Percentiles rank a stretch among this genome's conserved stretches.
These are phyloP conservation scores for Beauveria sp. DNA, from an alignment of 2,329 filamentous ascomycete genomes.

Conservation along the genomic window DNA sequence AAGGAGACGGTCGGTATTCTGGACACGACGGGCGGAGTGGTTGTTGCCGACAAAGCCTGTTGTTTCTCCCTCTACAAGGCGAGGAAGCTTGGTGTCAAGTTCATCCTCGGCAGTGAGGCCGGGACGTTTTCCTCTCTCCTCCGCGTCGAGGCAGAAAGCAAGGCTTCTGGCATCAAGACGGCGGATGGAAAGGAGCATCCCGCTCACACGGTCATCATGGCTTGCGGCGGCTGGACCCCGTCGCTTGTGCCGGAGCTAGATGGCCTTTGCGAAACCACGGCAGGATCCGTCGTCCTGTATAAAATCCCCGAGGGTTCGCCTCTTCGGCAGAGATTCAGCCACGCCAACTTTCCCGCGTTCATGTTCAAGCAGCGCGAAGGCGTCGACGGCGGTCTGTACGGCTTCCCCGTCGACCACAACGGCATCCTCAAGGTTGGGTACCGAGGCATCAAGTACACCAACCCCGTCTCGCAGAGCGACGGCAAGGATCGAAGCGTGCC, in stretches of 20 bases:
- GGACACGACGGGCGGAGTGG: conserved; percentile 39
- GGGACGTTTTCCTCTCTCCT: conserved; percentile 25
- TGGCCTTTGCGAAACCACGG: conserved; percentile 39
- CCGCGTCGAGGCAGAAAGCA: conserved; percentile 11
- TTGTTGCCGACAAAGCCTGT: conserved; percentile 39
- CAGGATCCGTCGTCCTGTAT: conserved; percentile 36
- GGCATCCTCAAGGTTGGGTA: conserved; percentile 43
- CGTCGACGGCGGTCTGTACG: conserved; percentile 36
- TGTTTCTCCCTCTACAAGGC: conserved; percentile 36
- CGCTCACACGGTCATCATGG: conserved; percentile 29
- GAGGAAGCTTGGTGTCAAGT: conserved; percentile 30
- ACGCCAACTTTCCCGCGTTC: conserved; percentile 35
- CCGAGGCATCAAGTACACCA: conserved; percentile 43
- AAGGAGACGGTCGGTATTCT: conserved; percentile 30
- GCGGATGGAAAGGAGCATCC: conserved; percentile 26
- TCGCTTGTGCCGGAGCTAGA: conserved; percentile 32
- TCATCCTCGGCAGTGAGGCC: conserved; percentile 27
- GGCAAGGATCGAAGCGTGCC: conserved; percentile 32
- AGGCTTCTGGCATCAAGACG: conserved; percentile 31
- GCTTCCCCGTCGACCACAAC: conserved; percentile 36
- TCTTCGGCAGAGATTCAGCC: conserved; percentile 32
- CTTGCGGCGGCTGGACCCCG: conserved; percentile 38
- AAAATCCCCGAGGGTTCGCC: conserved; percentile 29
- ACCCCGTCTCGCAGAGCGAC: conserved; percentile 30
- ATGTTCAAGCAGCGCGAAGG: conserved; percentile 26